A percentile compares a stretch with the other conserved stretches of the same genome.
Conservation (phyloP, 1,139 yeast species). For the Pichia sp. region DNA sequence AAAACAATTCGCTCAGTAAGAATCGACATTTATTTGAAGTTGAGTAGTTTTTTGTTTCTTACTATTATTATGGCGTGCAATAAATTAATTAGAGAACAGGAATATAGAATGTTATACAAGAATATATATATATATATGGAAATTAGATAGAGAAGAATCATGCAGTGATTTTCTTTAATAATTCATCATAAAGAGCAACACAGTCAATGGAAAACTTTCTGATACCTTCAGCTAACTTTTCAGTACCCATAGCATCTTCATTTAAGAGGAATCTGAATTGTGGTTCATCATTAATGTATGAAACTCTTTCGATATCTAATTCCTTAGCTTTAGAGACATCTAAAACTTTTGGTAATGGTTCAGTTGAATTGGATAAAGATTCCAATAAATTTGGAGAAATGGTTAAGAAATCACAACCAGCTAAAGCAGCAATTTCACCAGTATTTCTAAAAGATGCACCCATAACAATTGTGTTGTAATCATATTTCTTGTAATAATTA, state of each 20-base stretch:
- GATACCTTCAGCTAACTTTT: constrained; percentile 96
- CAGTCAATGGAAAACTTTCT: constrained; percentile 96
- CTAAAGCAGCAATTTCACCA: constrained; percentile 94
- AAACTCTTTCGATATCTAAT: constrained; percentile 59
- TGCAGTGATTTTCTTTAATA: constrained; percentile 57
- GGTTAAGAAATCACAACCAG: constrained; percentile 96
- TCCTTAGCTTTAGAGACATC: constrained; percentile 51
- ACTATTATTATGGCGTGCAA: no score
- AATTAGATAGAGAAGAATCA: constrained; percentile 30
- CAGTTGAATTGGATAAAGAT: constrained; percentile 75
- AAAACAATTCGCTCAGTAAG: no score
- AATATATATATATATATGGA: not conserved
- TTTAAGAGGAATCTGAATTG: constrained; percentile 85
- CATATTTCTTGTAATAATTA: constrained; percentile 98
- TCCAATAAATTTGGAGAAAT: constrained; percentile 92
- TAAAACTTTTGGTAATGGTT: constrained; percentile 72
- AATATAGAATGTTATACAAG: not conserved
- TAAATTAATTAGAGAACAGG: no score
- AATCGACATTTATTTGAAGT: no score
- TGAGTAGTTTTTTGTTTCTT: no score
- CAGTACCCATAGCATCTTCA: constrained; percentile 98
- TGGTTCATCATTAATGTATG: constrained; percentile 81
- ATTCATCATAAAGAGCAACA: constrained; percentile 69
- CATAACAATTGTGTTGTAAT: constrained; percentile 97
- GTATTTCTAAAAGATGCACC: constrained; percentile 99